Evolutionary conservation across 371 early-diverging fungal genomes (phyloP).

Genomic region (Mucor irregularis): DNA sequence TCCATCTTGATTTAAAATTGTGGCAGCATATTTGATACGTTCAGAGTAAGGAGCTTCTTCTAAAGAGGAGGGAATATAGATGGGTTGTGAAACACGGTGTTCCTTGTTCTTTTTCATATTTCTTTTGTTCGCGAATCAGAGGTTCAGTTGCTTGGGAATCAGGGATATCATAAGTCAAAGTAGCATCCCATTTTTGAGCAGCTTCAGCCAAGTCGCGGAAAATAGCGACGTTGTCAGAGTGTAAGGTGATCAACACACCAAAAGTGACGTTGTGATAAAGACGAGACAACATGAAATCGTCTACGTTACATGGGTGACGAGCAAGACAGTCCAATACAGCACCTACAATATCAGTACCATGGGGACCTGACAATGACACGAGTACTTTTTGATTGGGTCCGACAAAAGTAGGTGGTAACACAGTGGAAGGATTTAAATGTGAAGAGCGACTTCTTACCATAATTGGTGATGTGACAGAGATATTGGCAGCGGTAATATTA

Average conservation of each 20-base stretch:
- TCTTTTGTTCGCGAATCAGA: slow-evolving; percentile 24
- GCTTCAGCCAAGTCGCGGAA: slow-evolving; percentile 75
- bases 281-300: slow-evolving; percentile 83
- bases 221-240: slow-evolving; percentile 67
- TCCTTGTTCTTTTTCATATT: slow-evolving; percentile 29
- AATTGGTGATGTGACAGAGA: slow-evolving; percentile 19
- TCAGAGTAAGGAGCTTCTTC: slow-evolving; percentile 85
- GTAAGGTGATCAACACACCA: slow-evolving; percentile 75
- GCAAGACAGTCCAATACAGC: slow-evolving; percentile 75
- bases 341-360: slow-evolving; percentile 88
- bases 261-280: slow-evolving; percentile 88
- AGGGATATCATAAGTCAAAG: slow-evolving; percentile 76
- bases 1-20: slow-evolving; percentile 79
- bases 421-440: slow-evolving; percentile 22
- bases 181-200: slow-evolving; percentile 82
- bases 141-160: slow-evolving; percentile 69
- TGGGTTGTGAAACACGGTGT: slow-evolving; percentile 29
- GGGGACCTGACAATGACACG: slow-evolving; percentile 80
- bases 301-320: slow-evolving; percentile 67
- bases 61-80: slow-evolving; percentile 54
- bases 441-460: slow-evolving; percentile 32
- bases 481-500: slow-evolving; percentile 16
- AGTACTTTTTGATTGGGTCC: slow-evolving; percentile 65
- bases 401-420: slow-evolving; percentile 44
- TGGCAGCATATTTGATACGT: slow-evolving; percentile 81